phyloP scores from a whole-genome alignment of 495 filamentous ascomycete genomes.

The Penicillium bialowiezense region DNA sequence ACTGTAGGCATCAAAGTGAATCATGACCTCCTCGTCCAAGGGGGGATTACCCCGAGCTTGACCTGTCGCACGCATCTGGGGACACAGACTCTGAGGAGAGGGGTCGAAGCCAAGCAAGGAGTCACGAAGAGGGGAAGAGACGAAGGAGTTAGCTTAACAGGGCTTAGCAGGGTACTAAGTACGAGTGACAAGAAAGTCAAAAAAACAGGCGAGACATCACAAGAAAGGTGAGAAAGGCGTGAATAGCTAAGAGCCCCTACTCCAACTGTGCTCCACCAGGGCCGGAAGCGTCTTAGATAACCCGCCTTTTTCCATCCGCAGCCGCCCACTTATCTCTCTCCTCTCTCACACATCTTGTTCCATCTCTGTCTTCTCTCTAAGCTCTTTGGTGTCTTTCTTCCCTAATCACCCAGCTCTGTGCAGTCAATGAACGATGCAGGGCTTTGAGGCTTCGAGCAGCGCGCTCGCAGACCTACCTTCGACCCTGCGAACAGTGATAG shows the following conservation, averaged over 20 bases:
- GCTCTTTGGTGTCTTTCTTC: neutral
- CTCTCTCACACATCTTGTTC: slow-evolving; percentile 4
- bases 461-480: slow-evolving; percentile 39
- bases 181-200: neutral
- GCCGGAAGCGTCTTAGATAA: slow-evolving; percentile 36
- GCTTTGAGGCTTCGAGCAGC: slow-evolving; percentile 42
- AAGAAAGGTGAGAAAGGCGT: neutral
- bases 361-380: neutral
- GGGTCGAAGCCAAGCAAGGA: slow-evolving; percentile 24
- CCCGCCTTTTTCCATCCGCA: slow-evolving; percentile 12
- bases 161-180: slow-evolving; percentile 21
- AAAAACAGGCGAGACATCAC: neutral
- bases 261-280: no score
- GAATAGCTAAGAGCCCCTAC: neutral
- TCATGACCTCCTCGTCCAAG: slow-evolving; percentile 18
- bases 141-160: slow-evolving; percentile 18
- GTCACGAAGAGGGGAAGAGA: slow-evolving; percentile 16
- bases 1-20: slow-evolving; percentile 31
- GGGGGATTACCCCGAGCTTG: slow-evolving; percentile 1
- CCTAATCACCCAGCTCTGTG: slow-evolving; percentile 3
- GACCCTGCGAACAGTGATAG: slow-evolving; percentile 33
- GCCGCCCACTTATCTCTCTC: slow-evolving; percentile 12
- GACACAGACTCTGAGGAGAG: slow-evolving; percentile 6
- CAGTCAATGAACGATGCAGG: slow-evolving; percentile 48
- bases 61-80: slow-evolving; percentile 15